Conservation (phyloP, 805 yeast genomes). For the Metschnikowia reukaufii region DNA sequence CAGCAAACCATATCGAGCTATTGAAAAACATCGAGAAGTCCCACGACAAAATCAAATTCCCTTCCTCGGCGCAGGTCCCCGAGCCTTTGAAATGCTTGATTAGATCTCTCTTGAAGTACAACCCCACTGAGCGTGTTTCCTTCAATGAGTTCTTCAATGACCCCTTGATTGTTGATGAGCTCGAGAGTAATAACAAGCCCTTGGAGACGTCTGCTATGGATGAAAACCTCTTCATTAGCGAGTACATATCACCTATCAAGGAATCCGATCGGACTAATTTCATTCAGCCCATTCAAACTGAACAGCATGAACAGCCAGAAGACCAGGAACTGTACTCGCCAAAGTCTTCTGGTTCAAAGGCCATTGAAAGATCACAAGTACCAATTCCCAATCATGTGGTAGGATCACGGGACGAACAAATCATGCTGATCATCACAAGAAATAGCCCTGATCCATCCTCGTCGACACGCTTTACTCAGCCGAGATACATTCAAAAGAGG, state of each 20-base stretch:
- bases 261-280: conserved; percentile 24
- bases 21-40: conserved; percentile 81
- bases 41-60: conserved; percentile 76
- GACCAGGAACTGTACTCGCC: neutral
- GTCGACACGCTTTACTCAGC: conserved; percentile 26
- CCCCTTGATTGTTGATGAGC: conserved; percentile 58
- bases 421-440: conserved; percentile 43
- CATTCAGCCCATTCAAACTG: conserved; percentile 20
- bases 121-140: conserved; percentile 85
- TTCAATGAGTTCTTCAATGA: conserved; percentile 84
- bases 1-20: conserved; percentile 88
- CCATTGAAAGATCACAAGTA: conserved; percentile 1
- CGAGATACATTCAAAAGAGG: conserved; percentile 13
- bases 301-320: conserved; percentile 2
- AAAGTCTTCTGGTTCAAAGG: neutral
- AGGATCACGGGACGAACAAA: conserved; percentile 41
- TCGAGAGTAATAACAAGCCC: conserved; percentile 54
- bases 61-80: conserved; percentile 63
- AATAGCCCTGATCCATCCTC: conserved; percentile 46
- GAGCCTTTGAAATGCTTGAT: conserved; percentile 68
- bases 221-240: conserved; percentile 82
- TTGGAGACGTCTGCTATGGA: conserved; percentile 67
- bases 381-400: conserved; percentile 5
- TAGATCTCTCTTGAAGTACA: conserved; percentile 71
- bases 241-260: conserved; percentile 56